These are phyloP conservation scores for Dioscorea dumetorum DNA, from an alignment of 106 monocot genomes.

Conservation along the genomic window DNA sequence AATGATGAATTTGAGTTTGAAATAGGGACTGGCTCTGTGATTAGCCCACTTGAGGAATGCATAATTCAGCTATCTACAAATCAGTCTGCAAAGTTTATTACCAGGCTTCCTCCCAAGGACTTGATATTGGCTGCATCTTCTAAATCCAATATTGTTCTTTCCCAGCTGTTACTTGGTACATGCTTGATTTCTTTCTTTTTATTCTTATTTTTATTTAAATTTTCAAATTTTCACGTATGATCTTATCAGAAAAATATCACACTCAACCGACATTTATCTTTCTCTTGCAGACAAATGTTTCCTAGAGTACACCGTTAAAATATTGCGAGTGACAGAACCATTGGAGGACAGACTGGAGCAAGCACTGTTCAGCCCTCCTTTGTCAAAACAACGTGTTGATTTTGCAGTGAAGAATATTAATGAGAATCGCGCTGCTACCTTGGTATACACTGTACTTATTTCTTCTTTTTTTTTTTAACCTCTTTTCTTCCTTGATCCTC, in stretches of 20 bases:
- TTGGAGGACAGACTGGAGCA: conserved; percentile 91
- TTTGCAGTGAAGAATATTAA: conserved; percentile 81
- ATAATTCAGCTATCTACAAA: conserved; percentile 60
- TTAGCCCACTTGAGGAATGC: conserved; percentile 57
- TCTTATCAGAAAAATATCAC: not conserved
- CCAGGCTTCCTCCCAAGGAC: conserved; percentile 47
- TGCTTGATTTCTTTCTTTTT: not conserved
- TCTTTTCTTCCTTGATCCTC: not conserved
- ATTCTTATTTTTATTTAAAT: not conserved
- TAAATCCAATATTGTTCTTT: conserved; percentile 33
- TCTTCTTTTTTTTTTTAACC: not conserved
- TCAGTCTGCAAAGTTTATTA: conserved; percentile 58
- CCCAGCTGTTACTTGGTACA: conserved; percentile 51
- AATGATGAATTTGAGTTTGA: conserved; percentile 92
- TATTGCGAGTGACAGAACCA: conserved; percentile 62
- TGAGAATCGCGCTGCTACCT: conserved; percentile 43
- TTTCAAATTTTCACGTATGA: not conserved
- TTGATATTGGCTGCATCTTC: conserved; percentile 67
- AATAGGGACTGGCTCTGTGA: conserved; percentile 71
- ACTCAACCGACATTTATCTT: not conserved
- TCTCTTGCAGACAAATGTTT: conserved; percentile 47
- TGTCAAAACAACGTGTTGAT: conserved; percentile 90
- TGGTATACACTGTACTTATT: conserved; percentile 34
- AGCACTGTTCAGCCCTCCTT: conserved; percentile 84
- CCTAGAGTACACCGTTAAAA: conserved; percentile 63